A percentile compares a stretch with the other conserved stretches of the same genome.
phyloP scores from a whole-genome alignment of 257 asterid species.

The Scutellaria galericulata region DNA sequence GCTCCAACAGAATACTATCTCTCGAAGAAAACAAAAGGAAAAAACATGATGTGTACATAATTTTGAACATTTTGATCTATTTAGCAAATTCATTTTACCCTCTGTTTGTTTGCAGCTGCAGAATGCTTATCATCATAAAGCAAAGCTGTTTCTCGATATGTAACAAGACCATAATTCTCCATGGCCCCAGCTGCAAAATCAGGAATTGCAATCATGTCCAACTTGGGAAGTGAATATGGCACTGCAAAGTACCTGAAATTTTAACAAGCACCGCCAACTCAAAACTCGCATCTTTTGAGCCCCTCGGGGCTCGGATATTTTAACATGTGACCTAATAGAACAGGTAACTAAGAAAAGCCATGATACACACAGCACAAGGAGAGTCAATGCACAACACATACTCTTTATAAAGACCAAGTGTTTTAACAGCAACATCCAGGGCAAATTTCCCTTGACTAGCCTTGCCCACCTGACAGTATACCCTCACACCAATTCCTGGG shows the following conservation, averaged over 20 bases:
- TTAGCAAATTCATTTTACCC: conserved; percentile 55
- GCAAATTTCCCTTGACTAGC: conserved; percentile 86
- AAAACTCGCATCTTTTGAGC: conserved; percentile 24
- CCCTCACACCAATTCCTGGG: conserved; percentile 81
- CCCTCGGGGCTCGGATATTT: background rate
- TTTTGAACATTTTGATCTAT: conserved; percentile 16
- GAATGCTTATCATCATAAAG: conserved; percentile 93
- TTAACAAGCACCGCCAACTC: conserved; percentile 4
- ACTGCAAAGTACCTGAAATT: conserved; percentile 75
- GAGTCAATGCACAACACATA: conserved; percentile 42
- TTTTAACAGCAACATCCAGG: conserved; percentile 87
- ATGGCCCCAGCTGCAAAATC: conserved; percentile 99
- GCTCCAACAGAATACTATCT: no score
- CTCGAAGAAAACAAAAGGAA: no score
- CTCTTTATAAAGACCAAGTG: conserved; percentile 89
- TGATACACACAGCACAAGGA: background rate
- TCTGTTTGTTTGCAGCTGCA: conserved; percentile 97
- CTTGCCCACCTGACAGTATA: conserved; percentile 89
- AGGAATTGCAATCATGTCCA: conserved; percentile 98
- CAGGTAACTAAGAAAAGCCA: background rate
- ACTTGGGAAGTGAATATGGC: conserved; percentile 90
- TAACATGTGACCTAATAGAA: conserved; percentile 14
- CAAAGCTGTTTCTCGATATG: conserved; percentile 91
- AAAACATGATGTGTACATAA: no score
- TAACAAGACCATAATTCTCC: conserved; percentile 97